A percentile compares a stretch with the other conserved stretches of the same genome.
phyloP scores from a whole-genome alignment of 371 early-diverging fungal species.

The Mucor velutinosus region DNA sequence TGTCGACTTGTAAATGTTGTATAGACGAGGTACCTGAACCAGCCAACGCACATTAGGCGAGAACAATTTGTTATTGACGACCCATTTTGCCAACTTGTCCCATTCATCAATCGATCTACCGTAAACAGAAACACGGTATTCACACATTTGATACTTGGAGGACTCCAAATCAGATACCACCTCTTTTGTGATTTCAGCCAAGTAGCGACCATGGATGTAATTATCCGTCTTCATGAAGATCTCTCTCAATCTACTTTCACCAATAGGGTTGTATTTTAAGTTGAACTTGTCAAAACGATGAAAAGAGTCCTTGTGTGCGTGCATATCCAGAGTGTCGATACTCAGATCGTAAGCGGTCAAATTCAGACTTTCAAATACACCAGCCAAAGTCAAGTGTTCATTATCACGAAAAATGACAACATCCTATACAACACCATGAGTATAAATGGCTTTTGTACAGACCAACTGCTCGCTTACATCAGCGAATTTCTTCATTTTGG shows the following conservation, averaged over 20 bases:
- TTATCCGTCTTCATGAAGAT: slow-evolving; percentile 98
- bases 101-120: slow-evolving; percentile 83
- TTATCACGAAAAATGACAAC: slow-evolving; percentile 78
- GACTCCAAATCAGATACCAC: slow-evolving; percentile 93
- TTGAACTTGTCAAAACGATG: slow-evolving; percentile 98
- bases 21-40: slow-evolving; percentile 95
- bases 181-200: slow-evolving; percentile 96
- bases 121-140: slow-evolving; percentile 93
- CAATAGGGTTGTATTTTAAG: slow-evolving; percentile 96
- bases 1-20: slow-evolving; percentile 84
- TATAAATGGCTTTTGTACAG: not conserved
- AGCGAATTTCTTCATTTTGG: slow-evolving; percentile 86
- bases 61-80: slow-evolving; percentile 90
- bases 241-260: slow-evolving; percentile 76
- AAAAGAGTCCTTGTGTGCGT: slow-evolving; percentile 86
- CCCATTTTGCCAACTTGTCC: slow-evolving; percentile 96
- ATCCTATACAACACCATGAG: slow-evolving; percentile 39
- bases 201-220: slow-evolving; percentile 86
- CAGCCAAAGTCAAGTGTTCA: slow-evolving; percentile 68
- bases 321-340: slow-evolving; percentile 98
- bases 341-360: slow-evolving; percentile 96
- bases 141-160: slow-evolving; percentile 95
- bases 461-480: slow-evolving; percentile 50
- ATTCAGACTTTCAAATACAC: slow-evolving; percentile 94
- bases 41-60: slow-evolving; percentile 96